These are phyloP conservation scores for Ganoderma boninense DNA, from an alignment of 1,284 basidiomycete species.

Conservation along the genomic window DNA sequence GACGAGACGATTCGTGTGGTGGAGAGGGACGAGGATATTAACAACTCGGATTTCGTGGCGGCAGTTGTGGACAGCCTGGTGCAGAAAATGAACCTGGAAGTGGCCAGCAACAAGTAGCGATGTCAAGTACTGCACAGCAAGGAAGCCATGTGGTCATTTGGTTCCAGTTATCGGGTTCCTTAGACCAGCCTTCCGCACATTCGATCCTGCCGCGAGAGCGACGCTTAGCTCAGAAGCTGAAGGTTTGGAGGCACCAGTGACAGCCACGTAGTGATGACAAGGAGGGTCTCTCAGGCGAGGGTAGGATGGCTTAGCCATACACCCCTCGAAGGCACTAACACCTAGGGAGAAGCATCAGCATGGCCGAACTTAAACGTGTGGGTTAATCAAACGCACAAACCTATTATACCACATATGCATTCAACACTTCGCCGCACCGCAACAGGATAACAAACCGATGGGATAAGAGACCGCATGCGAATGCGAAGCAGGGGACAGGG, in stretches of 20 bases:
- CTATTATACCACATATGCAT: background rate
- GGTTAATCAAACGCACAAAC: background rate
- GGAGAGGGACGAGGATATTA: conserved; percentile 31
- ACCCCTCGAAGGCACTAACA: background rate
- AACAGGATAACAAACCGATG: background rate
- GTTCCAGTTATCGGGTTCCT: background rate
- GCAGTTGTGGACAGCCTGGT: conserved; percentile 30
- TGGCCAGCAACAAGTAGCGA: background rate
- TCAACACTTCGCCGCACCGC: background rate
- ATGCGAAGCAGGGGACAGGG: background rate
- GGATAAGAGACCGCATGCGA: background rate
- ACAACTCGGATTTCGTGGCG: conserved; percentile 30
- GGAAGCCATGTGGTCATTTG: background rate
- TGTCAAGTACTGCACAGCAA: background rate
- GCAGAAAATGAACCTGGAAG: conserved; percentile 27
- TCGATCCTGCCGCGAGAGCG: background rate
- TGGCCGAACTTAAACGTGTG: background rate
- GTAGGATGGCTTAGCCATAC: background rate
- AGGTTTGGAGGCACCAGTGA: background rate
- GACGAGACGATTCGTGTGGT: conserved; percentile 21
- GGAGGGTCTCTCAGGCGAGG: background rate
- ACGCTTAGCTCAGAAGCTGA: background rate
- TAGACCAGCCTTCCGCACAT: background rate
- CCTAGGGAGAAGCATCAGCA: background rate
- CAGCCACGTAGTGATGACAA: background rate